Base-by-base conservation (phyloP, 805 yeast species). In the Yamadazyma philogaea region DNA sequence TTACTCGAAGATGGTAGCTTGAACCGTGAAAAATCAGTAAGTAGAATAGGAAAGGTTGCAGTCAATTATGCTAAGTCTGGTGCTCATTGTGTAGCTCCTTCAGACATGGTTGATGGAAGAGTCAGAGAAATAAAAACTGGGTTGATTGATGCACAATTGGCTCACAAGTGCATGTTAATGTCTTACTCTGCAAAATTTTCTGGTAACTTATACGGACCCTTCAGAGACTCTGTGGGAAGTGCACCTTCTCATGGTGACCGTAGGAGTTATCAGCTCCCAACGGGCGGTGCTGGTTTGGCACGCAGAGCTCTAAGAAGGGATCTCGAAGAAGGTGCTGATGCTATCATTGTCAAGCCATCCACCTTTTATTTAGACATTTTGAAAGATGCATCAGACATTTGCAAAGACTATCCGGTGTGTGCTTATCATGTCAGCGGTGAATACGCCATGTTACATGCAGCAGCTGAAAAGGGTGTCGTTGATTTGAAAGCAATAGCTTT, bases 371-470 rank as follows among this genome's bases (percentile, higher is more conserved):
- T 93, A 55, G 99, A 93, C 60, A 76, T 93, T 40, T 84, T 93
- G 65, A 75, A 83, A 43, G 96, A 93, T 57, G 96, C 99, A 0
- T 72, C 90, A 30, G 81, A 78, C 55, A 73, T 90, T 40, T 87
- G 96, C 57, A 64, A 69, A 39, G 93, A 93, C 60, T 79, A 85
- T 53, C 99, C 99, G 20, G 70, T 93, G 40, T 88, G 96, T 56
- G 90, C 95, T 20, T 93, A 93, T 66, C 99, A 93, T 64, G 99
- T 93, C 18, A 81, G 91, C 60, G 99, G 99, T 31, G 99, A 93
- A 66, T 93, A 78, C 59, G 97, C 98, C 24, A 93, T 93, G 99
- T 66, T 93, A 50, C 96, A 90, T 59, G 99, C 99, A 6, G 98
- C 96, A 40, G 97, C 97, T 22, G 97, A 89, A 57, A 89, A 89